Evolutionary conservation across 202 grass and related monocot genomes (phyloP).

Genomic region (Thinopyrum obtusiflorum): DNA sequence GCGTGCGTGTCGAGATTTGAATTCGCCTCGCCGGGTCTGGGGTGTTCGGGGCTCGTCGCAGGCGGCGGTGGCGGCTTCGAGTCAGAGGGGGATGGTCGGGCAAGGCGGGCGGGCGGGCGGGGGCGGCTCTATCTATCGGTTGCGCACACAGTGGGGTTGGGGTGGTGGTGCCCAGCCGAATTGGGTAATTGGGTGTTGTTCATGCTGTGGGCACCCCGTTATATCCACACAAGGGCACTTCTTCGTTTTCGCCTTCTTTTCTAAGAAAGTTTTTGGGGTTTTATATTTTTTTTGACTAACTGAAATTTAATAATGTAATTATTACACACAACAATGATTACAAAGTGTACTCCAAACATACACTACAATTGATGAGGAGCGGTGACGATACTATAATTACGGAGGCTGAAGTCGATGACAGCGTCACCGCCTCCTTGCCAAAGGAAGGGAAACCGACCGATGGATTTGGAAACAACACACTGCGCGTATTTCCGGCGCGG

Average conservation of each 20-base stretch:
- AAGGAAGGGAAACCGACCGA: too few relatives aligned
- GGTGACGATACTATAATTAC: too few relatives aligned
- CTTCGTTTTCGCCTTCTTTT: neutral
- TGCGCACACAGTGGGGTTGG: neutral
- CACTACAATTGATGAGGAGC: too few relatives aligned
- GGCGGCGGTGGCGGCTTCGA: neutral
- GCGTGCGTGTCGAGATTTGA: neutral
- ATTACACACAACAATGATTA: too few relatives aligned
- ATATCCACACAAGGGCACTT: neutral
- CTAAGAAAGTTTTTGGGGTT: too few relatives aligned
- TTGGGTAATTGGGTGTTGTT: neutral
- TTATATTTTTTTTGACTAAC: too few relatives aligned
- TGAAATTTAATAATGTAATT: too few relatives aligned
- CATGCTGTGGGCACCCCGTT: neutral
- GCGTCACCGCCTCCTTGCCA: too few relatives aligned
- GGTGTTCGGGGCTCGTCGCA: neutral
- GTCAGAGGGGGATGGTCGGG: neutral
- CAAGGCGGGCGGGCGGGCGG: neutral
- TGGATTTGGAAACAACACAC: too few relatives aligned
- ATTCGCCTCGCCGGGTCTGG: neutral
- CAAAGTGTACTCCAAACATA: too few relatives aligned
- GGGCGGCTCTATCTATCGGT: constrained; percentile 20
- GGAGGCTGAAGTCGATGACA: too few relatives aligned
- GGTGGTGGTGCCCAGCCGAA: neutral
- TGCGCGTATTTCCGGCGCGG: too few relatives aligned